These are phyloP conservation scores for Cladosporium sp. DNA, from an alignment of 2,329 filamentous ascomycete species.

Conservation along the genomic window DNA sequence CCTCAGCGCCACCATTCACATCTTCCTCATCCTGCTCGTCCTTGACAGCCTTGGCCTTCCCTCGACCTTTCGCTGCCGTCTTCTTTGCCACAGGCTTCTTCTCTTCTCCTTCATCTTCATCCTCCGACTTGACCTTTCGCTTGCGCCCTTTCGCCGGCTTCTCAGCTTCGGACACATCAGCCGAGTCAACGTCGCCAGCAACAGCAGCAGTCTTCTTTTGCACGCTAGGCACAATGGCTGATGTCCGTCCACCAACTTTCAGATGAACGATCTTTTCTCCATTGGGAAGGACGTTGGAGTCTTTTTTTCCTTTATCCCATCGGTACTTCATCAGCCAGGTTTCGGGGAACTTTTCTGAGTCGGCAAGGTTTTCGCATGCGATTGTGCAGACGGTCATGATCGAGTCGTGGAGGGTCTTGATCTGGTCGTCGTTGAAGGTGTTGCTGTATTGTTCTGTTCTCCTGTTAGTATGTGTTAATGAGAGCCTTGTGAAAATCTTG, in stretches of 20 bases:
- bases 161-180: constrained; percentile 24
- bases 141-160: constrained; percentile 36
- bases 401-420: constrained; percentile 68
- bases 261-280: constrained; percentile 83
- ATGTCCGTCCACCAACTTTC: constrained; percentile 88
- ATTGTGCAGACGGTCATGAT: constrained; percentile 78
- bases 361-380: constrained; percentile 74
- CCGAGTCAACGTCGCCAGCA: constrained; percentile 47
- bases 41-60: constrained; percentile 18
- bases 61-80: not conserved
- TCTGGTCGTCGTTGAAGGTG: constrained; percentile 70
- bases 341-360: constrained; percentile 80
- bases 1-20: constrained; percentile 19
- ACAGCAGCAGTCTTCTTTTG: constrained; percentile 78
- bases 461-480: not conserved
- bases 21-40: constrained; percentile 16
- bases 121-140: constrained; percentile 33
- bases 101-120: constrained; percentile 38
- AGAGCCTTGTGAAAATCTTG: too few relatives aligned
- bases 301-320: constrained; percentile 82
- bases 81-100: constrained; percentile 20
- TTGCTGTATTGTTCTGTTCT: constrained; percentile 79
- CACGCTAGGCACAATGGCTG: constrained; percentile 78
- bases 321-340: constrained; percentile 62
- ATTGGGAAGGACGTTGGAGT: constrained; percentile 68